phyloP scores from a whole-genome alignment of 2,329 filamentous ascomycete genomes.

The Colletotrichum eremochloae region DNA sequence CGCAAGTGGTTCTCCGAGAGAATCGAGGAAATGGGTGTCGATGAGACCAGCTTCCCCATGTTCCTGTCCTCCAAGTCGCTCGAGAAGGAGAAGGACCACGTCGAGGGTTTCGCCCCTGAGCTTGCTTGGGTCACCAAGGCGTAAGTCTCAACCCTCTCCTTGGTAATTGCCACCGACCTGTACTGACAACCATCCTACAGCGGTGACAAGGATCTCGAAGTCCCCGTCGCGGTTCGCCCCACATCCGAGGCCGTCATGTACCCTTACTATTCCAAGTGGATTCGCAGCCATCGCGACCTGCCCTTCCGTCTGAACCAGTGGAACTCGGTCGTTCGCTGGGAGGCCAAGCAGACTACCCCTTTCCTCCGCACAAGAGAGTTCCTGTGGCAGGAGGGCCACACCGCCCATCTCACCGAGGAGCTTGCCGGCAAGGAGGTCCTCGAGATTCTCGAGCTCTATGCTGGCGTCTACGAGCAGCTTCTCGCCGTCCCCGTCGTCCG shows the following conservation, averaged over 20 bases:
- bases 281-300: constrained; percentile 94
- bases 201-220: constrained; percentile 93
- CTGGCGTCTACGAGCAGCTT: constrained; percentile 91
- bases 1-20: constrained; percentile 76
- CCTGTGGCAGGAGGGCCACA: constrained; percentile 97
- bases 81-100: constrained; percentile 90
- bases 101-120: constrained; percentile 97
- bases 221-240: constrained; percentile 76
- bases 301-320: constrained; percentile 96
- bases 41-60: constrained; percentile 96
- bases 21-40: constrained; percentile 92
- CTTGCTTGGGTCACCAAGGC: constrained; percentile 91
- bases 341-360: constrained; percentile 91
- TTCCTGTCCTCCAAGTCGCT: constrained; percentile 94
- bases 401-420: constrained; percentile 87
- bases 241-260: constrained; percentile 90
- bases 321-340: constrained; percentile 95
- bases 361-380: constrained; percentile 96
- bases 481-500: constrained; percentile 95
- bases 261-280: constrained; percentile 96
- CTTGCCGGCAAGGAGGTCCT: constrained; percentile 87
- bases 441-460: constrained; percentile 94
- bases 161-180: not conserved
- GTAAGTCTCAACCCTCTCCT: constrained; percentile 58
- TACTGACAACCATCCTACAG: constrained; percentile 56